Evolutionary conservation across 306 rosid genomes (phyloP).

Genomic region (Pterocarpus macrocarpus): DNA sequence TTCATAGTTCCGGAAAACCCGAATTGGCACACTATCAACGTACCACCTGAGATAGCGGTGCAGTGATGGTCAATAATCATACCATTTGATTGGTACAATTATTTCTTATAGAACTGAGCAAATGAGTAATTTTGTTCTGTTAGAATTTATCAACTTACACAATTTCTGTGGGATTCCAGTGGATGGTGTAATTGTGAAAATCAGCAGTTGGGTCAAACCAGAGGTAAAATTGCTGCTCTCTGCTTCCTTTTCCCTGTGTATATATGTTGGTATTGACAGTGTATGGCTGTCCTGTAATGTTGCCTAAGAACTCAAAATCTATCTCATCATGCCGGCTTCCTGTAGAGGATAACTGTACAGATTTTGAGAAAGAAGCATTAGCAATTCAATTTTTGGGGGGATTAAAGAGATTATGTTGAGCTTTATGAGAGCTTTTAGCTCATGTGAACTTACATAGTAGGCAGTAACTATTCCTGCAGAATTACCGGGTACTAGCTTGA

Average conservation of each 20-base stretch:
- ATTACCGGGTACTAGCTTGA: slow-evolving; percentile 76
- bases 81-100: background rate
- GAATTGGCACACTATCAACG: slow-evolving; percentile 66
- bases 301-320: slow-evolving; percentile 82
- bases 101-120: slow-evolving; percentile 1
- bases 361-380: slow-evolving; percentile 40
- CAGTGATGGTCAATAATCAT: background rate
- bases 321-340: slow-evolving; percentile 80
- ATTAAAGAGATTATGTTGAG: background rate
- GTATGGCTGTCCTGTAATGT: slow-evolving; percentile 80
- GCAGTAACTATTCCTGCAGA: slow-evolving; percentile 86
- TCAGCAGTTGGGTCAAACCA: slow-evolving; percentile 82
- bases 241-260: slow-evolving; percentile 68
- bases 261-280: slow-evolving; percentile 71
- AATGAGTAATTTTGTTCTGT: slow-evolving; percentile 2
- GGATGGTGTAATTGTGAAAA: slow-evolving; percentile 86
- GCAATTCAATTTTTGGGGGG: background rate
- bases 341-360: slow-evolving; percentile 66
- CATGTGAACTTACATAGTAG: slow-evolving; percentile 65
- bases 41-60: slow-evolving; percentile 71
- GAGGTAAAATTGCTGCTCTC: slow-evolving; percentile 73
- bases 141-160: slow-evolving; percentile 61
- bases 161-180: slow-evolving; percentile 73
- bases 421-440: slow-evolving; percentile 16
- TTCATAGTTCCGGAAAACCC: slow-evolving; percentile 73